phyloP scores from a whole-genome alignment of 305 asterid genomes.

The Solanum chacoense region DNA sequence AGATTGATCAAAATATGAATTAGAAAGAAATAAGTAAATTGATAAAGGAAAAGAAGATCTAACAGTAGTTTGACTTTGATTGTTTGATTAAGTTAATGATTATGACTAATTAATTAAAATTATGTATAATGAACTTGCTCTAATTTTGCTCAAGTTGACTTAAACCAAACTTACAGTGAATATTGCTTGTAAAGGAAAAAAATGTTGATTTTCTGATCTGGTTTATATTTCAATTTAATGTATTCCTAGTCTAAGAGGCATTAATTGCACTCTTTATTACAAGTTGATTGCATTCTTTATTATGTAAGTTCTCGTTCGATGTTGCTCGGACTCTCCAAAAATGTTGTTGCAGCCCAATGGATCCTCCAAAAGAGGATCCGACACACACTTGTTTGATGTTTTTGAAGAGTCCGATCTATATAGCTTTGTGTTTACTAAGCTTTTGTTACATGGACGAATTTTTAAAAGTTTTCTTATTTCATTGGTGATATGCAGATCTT shows the following conservation, averaged over 20 bases:
- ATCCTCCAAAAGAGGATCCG: background rate
- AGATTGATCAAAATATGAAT: background rate
- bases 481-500: constrained; percentile 16
- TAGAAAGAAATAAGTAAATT: background rate
- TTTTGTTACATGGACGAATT: background rate
- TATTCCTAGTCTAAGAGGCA: background rate
- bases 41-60: background rate
- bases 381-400: background rate
- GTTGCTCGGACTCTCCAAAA: background rate
- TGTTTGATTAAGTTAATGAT: background rate
- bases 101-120: background rate
- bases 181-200: background rate
- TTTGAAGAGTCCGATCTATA: background rate
- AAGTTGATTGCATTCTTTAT: background rate
- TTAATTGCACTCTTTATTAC: background rate
- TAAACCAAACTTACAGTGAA: background rate
- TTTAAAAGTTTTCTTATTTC: background rate
- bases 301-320: background rate
- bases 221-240: background rate
- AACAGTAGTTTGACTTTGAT: background rate
- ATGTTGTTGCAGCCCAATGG: background rate
- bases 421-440: background rate
- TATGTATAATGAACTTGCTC: background rate
- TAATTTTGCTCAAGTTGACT: background rate
- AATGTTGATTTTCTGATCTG: background rate